phyloP scores from a whole-genome alignment of 2,329 filamentous ascomycete genomes.

The Pestalotiopsis sp. region DNA sequence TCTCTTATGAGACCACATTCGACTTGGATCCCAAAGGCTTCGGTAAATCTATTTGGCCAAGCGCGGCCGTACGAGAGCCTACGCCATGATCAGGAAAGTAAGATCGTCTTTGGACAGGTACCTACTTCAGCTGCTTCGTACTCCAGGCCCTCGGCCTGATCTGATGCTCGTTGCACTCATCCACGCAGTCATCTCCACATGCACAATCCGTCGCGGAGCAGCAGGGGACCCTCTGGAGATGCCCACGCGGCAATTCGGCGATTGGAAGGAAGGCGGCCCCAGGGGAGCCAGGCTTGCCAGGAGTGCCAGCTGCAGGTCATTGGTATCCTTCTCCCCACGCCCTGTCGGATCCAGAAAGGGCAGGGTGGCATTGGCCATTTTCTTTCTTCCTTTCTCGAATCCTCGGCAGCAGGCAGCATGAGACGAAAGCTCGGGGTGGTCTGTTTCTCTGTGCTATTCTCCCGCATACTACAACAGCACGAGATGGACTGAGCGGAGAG shows the following conservation, averaged over 20 bases:
- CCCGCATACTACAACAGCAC: neutral
- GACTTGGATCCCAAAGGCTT: neutral
- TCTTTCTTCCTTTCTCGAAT: neutral
- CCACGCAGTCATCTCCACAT: conserved; percentile 1
- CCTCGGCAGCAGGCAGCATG: neutral
- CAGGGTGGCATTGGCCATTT: neutral
- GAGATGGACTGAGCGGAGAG: neutral
- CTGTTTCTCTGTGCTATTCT: too few relatives aligned
- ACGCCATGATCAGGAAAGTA: neutral
- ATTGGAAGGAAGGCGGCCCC: neutral
- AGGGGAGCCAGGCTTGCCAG: neutral
- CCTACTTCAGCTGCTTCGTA: neutral
- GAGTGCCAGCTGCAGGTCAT: neutral
- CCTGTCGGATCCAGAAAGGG: neutral
- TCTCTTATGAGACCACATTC: neutral
- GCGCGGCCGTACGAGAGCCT: neutral
- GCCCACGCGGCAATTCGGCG: conserved; percentile 7
- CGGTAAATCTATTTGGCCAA: neutral
- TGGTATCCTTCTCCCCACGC: neutral
- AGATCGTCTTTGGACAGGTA: neutral
- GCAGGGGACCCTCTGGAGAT: conserved; percentile 1
- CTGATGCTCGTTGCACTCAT: neutral
- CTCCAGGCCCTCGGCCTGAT: neutral
- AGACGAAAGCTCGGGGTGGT: too few relatives aligned
- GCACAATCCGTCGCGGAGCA: neutral